Evolutionary conservation across 129 eudicot genomes (phyloP), one percentile per base, ranked within the genome.

Genomic region (Saussurea involucrata): DNA sequence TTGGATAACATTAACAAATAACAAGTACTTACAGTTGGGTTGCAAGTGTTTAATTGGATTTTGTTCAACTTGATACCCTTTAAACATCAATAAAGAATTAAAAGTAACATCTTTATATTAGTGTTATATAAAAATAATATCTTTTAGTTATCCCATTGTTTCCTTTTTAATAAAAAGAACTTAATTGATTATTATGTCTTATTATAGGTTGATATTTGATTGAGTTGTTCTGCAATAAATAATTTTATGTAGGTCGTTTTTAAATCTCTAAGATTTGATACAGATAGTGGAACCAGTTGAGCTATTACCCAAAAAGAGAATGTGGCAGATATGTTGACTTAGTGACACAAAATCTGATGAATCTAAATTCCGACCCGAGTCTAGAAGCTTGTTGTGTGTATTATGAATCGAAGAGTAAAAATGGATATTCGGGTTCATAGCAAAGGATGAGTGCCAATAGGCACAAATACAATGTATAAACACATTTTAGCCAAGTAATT

Each of bases 141-240:
- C 72, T 37, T 63, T 65, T 75, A 63, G 71, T 63, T 75, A 42
- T 75, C 79, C 5, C 72, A 64, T 60, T n/a, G n/a, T 61, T 60
- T 74, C 18, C 21, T 27, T 31, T 27, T 64, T 75, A 64, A 75
- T 64, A 75, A 75, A 75, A 72, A 64, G 11, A 75, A 8, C 4
- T 36, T 75, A 36, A 63, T 12, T 42, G n/a, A 7, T 12, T 60
- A 24, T 65, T 42, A 29, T 75, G 46, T 75, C 72, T 25, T 75
- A 12, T 63, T 42, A 63, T 42, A 63, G 72, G 72, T 37, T 40
- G 64, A 72, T 29, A 25, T 75, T 13, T 13, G 8, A 74, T 22
- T 33, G 28, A 64, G 60, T 4, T 61, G 69, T 37, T 24, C 8
- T 7, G 57, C 37, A 5, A 34, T 42, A 34, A n/a, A 15, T 25